A percentile compares a stretch with the other conserved stretches of the same genome.
phyloP scores from a whole-genome alignment of 371 early-diverging fungal genomes.

The Mortierella sp. region DNA sequence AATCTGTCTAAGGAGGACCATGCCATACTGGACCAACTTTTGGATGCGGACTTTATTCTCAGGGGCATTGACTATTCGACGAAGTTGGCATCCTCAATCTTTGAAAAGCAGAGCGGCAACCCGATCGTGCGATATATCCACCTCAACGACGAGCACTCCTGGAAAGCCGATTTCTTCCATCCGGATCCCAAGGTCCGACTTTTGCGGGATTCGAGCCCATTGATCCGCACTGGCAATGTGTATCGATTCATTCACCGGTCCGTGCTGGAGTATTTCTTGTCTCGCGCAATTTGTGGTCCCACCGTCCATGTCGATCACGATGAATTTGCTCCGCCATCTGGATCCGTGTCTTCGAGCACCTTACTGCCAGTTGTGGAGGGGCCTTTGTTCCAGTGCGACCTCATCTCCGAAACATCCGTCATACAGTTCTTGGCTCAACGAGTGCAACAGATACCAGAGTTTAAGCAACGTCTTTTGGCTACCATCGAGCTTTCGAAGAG shows the following conservation, averaged over 20 bases:
- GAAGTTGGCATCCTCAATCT: conserved; percentile 13
- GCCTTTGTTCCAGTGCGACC: no score
- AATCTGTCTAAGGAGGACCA: background rate
- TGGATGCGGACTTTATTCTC: background rate
- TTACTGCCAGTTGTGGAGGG: no score
- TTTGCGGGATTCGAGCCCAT: background rate
- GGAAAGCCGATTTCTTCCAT: conserved; percentile 7
- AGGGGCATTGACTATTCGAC: background rate
- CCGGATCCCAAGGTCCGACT: background rate
- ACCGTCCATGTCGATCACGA: background rate
- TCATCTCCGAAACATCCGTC: background rate
- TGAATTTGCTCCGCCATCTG: no score
- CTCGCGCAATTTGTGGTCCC: background rate
- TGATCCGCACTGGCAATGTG: conserved; percentile 14
- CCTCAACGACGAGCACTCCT: background rate
- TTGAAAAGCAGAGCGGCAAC: background rate
- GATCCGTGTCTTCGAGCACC: no score
- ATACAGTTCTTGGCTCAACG: conserved; percentile 9
- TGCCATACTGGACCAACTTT: background rate
- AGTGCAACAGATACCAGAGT: conserved; percentile 1
- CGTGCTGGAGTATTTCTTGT: background rate
- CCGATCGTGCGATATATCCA: conserved; percentile 1
- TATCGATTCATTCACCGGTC: conserved; percentile 21
- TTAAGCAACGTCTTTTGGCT: conserved; percentile 7
- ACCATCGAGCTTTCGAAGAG: conserved; percentile 12